Evolutionary conservation across 2,329 filamentous ascomycete species (phyloP).

Genomic region (Penicillium crustosum): DNA sequence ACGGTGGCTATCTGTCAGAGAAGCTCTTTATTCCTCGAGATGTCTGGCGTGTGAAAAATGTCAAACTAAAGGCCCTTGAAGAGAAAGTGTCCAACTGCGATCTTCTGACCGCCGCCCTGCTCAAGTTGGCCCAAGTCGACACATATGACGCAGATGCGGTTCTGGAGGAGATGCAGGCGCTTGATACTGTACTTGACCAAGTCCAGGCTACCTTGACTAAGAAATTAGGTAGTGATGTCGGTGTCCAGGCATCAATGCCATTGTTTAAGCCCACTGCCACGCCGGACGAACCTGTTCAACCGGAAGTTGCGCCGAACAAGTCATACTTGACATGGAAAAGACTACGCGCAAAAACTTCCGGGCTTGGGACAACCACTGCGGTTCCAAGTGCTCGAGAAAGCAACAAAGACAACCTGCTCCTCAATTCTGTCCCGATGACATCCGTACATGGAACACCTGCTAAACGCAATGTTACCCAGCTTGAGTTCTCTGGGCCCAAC

Average conservation of each 20-base stretch:
- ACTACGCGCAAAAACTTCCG: conserved; percentile 84
- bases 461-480: conserved; percentile 67
- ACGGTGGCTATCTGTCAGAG: conserved; percentile 87
- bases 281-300: conserved; percentile 47
- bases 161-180: conserved; percentile 86
- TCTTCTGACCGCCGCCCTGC: conserved; percentile 80
- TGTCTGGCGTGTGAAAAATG: conserved; percentile 89
- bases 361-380: conserved; percentile 50
- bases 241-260: conserved; percentile 69
- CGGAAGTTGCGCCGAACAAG: conserved; percentile 58
- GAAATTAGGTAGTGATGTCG: conserved; percentile 91
- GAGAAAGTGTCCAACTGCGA: conserved; percentile 95
- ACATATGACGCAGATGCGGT: conserved; percentile 88
- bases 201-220: conserved; percentile 74
- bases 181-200: conserved; percentile 84
- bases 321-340: conserved; percentile 84
- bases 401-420: conserved; percentile 61
- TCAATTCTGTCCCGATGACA: conserved; percentile 79
- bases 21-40: conserved; percentile 90
- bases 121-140: conserved; percentile 80
- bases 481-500: conserved; percentile 79
- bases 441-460: conserved; percentile 58
- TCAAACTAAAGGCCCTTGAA: conserved; percentile 86
- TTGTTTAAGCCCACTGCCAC: conserved; percentile 67
- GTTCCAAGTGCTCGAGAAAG: conserved; percentile 44